These are phyloP conservation scores for Citrullus amarus DNA, from an alignment of 306 rosid species.

Conservation along the genomic window DNA sequence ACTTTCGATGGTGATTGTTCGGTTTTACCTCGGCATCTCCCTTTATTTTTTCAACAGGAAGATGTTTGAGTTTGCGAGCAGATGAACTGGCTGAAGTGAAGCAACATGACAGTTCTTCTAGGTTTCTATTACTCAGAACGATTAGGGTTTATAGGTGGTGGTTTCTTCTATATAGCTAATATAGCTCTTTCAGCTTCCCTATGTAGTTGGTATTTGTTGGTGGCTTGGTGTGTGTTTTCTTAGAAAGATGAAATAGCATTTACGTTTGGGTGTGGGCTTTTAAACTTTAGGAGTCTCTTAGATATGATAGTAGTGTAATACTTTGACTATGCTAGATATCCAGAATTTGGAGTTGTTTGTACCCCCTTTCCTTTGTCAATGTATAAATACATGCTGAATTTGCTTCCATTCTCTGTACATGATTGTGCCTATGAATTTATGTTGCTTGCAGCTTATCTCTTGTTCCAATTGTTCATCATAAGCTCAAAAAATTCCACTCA, in stretches of 20 bases:
- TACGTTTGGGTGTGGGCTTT: not conserved
- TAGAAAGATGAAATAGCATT: not conserved
- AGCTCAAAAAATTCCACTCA: not conserved
- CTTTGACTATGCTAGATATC: not conserved
- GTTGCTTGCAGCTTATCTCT: not conserved
- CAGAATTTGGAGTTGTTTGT: not conserved
- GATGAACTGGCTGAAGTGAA: conserved; percentile 8
- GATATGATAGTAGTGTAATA: not conserved
- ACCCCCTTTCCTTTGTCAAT: not conserved
- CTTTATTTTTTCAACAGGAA: conserved; percentile 82
- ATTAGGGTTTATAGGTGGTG: not conserved
- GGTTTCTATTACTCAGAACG: not conserved
- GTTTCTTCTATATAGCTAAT: too few species aligned
- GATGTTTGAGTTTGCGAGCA: conserved; percentile 19
- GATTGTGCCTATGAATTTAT: not conserved
- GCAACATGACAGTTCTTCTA: conserved; percentile 5
- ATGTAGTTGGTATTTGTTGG: not conserved
- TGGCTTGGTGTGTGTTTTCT: not conserved
- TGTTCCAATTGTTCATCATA: too few species aligned
- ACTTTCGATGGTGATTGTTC: conserved; percentile 14
- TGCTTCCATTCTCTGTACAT: not conserved
- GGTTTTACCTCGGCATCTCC: conserved; percentile 32
- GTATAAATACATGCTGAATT: not conserved
- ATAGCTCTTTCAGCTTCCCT: not conserved
- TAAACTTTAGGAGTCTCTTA: not conserved